phyloP scores from a whole-genome alignment of 225 moss, liverwort and hornwort genomes.

The Polytrichum commune region DNA sequence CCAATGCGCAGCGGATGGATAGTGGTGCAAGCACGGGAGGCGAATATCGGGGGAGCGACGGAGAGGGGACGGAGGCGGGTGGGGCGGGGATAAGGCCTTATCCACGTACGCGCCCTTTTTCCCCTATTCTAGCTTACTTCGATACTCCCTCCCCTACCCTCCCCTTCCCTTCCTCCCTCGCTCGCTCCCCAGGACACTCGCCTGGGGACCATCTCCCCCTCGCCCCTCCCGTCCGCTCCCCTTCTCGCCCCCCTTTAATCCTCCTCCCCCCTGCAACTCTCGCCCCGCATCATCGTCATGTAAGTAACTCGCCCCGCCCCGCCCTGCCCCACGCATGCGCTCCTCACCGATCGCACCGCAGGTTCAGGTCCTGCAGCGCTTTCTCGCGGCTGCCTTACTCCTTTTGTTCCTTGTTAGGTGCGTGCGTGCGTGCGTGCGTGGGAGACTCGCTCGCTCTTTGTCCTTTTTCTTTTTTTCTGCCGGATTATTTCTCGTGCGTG shows the following conservation, averaged over 20 bases:
- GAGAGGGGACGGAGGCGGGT: background rate
- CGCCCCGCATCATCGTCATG: too few relatives aligned
- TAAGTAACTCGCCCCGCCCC: background rate
- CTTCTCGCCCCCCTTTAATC: too few relatives aligned
- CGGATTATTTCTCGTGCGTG: background rate
- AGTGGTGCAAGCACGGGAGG: too few relatives aligned
- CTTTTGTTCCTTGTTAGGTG: too few relatives aligned
- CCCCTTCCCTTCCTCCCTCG: background rate
- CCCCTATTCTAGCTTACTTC: background rate
- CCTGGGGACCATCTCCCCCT: background rate
- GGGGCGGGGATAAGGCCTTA: conserved; percentile 6
- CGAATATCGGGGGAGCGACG: too few relatives aligned
- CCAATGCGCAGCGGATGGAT: too few relatives aligned
- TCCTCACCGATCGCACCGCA: background rate
- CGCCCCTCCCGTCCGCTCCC: too few relatives aligned
- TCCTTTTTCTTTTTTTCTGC: background rate
- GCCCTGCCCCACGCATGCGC: background rate
- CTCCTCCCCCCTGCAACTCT: too few relatives aligned
- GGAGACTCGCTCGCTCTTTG: background rate
- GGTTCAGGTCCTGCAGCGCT: too few relatives aligned
- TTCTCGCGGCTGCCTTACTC: too few relatives aligned
- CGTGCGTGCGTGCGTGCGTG: background rate
- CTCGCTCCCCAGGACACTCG: background rate
- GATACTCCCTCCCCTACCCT: background rate
- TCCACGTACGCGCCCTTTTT: background rate